These are phyloP conservation scores for Phlebiopsis gigantea DNA, from an alignment of 768 basidiomycete genomes.

Conservation along the genomic window DNA sequence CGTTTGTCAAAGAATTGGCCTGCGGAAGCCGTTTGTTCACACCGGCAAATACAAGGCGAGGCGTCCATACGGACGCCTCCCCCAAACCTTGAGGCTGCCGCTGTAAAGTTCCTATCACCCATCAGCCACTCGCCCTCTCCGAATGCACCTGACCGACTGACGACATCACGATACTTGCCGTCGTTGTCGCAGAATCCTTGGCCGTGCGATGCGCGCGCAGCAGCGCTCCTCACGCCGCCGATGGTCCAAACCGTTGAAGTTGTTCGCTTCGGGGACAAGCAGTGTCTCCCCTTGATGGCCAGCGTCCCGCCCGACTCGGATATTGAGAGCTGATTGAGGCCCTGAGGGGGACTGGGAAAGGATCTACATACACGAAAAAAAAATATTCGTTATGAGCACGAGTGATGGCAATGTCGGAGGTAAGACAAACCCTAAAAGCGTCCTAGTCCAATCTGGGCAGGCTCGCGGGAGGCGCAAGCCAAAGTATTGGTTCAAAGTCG, in stretches of 20 bases:
- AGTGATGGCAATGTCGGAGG: not conserved
- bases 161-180: not conserved
- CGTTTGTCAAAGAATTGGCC: not conserved
- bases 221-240: too few species aligned
- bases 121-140: not conserved
- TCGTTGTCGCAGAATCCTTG: not conserved
- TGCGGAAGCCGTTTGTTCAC: not conserved
- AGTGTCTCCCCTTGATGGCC: not conserved
- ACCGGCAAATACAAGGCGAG: slow-evolving; percentile 9
- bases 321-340: not conserved
- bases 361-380: not conserved
- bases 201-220: not conserved
- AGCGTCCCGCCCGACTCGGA: not conserved
- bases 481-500: too few species aligned
- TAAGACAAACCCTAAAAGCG: not conserved
- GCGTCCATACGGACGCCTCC: not conserved
- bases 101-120: not conserved
- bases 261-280: not conserved
- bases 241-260: not conserved
- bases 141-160: too few species aligned
- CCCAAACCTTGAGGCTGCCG: slow-evolving; percentile 2
- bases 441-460: not conserved
- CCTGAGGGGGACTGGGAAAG: not conserved
- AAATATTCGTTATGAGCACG: not conserved
- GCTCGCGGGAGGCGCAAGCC: not conserved